These are phyloP conservation scores for Protea cynaroides DNA, from an alignment of 164 flowering plant species.

Conservation along the genomic window DNA sequence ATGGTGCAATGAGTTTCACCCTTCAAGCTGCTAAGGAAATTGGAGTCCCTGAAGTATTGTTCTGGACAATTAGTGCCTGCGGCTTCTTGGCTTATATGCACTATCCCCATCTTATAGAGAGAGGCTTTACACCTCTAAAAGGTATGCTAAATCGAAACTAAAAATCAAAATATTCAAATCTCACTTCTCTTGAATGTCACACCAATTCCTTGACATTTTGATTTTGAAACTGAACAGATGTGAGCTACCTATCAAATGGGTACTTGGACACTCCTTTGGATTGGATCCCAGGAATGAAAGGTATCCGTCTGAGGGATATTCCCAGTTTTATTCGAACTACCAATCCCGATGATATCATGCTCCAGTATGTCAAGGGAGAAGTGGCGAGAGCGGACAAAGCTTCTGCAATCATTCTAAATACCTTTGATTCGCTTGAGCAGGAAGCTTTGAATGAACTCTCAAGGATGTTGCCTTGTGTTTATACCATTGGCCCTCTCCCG, in stretches of 20 bases:
- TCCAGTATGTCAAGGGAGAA: slow-evolving; percentile 16
- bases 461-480: slow-evolving; percentile 14
- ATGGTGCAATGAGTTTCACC: slow-evolving; percentile 27
- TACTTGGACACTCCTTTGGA: slow-evolving; percentile 20
- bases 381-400: slow-evolving; percentile 9
- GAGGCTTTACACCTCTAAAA: slow-evolving; percentile 28
- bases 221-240: too few relatives aligned
- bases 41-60: slow-evolving; percentile 17
- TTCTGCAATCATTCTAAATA: slow-evolving; percentile 32
- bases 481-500: slow-evolving; percentile 40
- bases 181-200: too few relatives aligned
- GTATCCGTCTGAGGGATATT: slow-evolving; percentile 21
- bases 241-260: slow-evolving; percentile 22
- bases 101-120: slow-evolving; percentile 18
- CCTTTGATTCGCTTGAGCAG: slow-evolving; percentile 29
- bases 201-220: too few relatives aligned
- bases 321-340: slow-evolving; percentile 25
- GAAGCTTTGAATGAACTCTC: slow-evolving; percentile 24
- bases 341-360: slow-evolving; percentile 32
- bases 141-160: slow-evolving; percentile 18
- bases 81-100: slow-evolving; percentile 25
- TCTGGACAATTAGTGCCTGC: slow-evolving; percentile 30
- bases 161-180: too few relatives aligned
- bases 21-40: slow-evolving; percentile 23
- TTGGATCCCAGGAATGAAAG: slow-evolving; percentile 28